These are phyloP conservation scores for Sequoiadendron giganteum DNA, from an alignment of 75 land plant genomes.

Conservation along the genomic window DNA sequence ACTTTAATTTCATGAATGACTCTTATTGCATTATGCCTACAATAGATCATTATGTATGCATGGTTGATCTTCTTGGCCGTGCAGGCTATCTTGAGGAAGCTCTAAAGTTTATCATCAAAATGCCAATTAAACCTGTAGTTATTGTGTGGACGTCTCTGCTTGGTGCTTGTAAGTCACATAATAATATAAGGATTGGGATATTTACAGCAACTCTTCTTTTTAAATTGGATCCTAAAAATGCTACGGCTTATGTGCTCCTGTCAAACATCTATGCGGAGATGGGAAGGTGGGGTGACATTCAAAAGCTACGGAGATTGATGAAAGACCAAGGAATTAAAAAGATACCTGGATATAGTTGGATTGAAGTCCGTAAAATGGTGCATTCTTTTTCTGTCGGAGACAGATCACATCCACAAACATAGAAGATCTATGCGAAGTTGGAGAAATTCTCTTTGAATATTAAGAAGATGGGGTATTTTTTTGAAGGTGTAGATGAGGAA, in stretches of 20 bases:
- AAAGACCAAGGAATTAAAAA: background rate
- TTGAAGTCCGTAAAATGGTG: background rate
- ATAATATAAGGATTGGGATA: background rate
- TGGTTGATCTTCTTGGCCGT: constrained; percentile 24
- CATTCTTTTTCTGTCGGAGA: background rate
- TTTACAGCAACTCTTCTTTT: background rate
- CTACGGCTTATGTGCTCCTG: background rate
- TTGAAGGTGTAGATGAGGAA: background rate
- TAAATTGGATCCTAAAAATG: background rate
- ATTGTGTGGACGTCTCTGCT: constrained; percentile 7
- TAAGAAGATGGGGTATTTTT: background rate
- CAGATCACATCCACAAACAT: background rate
- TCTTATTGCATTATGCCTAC: constrained; percentile 5
- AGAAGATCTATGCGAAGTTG: background rate
- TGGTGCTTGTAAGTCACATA: background rate
- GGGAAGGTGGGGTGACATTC: background rate
- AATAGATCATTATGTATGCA: constrained; percentile 16
- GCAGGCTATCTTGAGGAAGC: constrained; percentile 17
- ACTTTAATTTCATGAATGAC: background rate
- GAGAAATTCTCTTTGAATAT: background rate
- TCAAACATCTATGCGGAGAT: constrained; percentile 3
- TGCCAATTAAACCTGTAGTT: constrained; percentile 10
- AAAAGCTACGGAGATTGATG: constrained; percentile 2
- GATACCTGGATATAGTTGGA: constrained; percentile 6
- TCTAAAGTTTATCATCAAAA: background rate